These are phyloP conservation scores for Elsinoe australis DNA, from an alignment of 2,329 filamentous ascomycete genomes.

Conservation along the genomic window DNA sequence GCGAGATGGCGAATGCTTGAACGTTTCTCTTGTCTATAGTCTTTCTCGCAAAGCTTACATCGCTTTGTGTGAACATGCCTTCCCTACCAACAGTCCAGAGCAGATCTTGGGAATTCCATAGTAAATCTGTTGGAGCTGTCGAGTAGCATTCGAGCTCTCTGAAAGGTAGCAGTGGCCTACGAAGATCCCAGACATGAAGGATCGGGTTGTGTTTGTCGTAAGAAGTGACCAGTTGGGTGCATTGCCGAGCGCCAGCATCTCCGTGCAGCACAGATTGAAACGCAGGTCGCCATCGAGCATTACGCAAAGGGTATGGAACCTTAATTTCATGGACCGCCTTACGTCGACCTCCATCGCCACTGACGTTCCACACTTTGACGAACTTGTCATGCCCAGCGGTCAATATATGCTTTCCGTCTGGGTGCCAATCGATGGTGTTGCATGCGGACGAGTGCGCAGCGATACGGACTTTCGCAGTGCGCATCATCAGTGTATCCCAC, in stretches of 20 bases:
- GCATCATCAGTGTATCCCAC: conserved; percentile 55
- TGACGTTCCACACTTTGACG: conserved; percentile 58
- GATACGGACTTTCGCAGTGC: conserved; percentile 51
- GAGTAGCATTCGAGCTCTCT: conserved; percentile 52
- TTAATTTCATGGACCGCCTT: conserved; percentile 53
- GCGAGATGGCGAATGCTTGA: conserved; percentile 51
- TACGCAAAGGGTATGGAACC: conserved; percentile 54
- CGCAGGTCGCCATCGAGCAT: conserved; percentile 56
- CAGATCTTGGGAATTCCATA: conserved; percentile 57
- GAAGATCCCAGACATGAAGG: conserved; percentile 58
- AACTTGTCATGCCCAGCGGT: conserved; percentile 56
- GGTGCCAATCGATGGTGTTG: conserved; percentile 59
- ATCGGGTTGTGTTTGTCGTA: conserved; percentile 55
- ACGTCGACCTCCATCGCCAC: conserved; percentile 48
- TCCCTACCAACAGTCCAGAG: conserved; percentile 57
- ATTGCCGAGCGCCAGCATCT: conserved; percentile 49
- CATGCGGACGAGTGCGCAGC: conserved; percentile 51
- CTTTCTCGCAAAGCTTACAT: conserved; percentile 53
- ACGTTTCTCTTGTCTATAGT: conserved; percentile 51
- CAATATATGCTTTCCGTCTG: conserved; percentile 56
- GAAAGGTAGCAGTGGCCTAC: conserved; percentile 54
- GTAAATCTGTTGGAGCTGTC: conserved; percentile 50
- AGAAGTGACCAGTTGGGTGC: conserved; percentile 54
- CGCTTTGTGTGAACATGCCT: conserved; percentile 55
- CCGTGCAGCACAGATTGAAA: conserved; percentile 48